A percentile compares a stretch with the other conserved stretches of the same genome.
Conservation (phyloP, 768 basidiomycete genomes). For the Naganishia vaughanmartiniae region DNA sequence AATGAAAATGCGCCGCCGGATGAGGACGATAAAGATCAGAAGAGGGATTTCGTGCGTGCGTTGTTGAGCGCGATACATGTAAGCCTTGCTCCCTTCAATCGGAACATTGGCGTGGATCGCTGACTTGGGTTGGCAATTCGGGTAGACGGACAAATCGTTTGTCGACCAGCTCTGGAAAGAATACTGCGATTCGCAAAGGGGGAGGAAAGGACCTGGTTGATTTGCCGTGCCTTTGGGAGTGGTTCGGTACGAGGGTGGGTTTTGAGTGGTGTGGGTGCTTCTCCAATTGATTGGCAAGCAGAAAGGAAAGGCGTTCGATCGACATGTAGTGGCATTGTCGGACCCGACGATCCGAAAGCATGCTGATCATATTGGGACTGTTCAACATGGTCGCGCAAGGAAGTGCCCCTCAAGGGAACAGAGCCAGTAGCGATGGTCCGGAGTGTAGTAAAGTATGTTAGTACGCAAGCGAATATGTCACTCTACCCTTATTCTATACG, state of each 20-base stretch:
- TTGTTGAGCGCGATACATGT: slow-evolving; percentile 24
- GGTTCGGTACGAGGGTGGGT: background rate
- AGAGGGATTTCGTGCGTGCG: slow-evolving; percentile 15
- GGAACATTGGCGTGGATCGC: background rate
- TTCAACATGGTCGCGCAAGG: no score
- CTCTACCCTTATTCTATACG: no score
- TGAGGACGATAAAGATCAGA: slow-evolving; percentile 6
- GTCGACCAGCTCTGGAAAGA: slow-evolving; percentile 18
- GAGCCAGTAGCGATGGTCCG: no score
- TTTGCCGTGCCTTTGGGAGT: background rate
- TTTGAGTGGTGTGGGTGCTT: background rate
- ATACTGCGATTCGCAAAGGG: slow-evolving; percentile 9
- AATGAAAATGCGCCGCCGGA: background rate
- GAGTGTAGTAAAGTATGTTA: no score
- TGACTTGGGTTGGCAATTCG: background rate
- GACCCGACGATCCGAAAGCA: no score
- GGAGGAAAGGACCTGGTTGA: background rate
- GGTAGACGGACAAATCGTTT: slow-evolving; percentile 3
- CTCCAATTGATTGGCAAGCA: no score
- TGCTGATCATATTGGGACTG: no score
- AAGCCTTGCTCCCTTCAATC: background rate
- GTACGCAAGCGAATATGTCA: no score
- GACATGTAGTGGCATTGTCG: no score
- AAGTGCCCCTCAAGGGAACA: no score
- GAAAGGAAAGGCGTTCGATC: no score